phyloP scores from a whole-genome alignment of 2,329 filamentous ascomycete species.

The Coniella lustricola region DNA sequence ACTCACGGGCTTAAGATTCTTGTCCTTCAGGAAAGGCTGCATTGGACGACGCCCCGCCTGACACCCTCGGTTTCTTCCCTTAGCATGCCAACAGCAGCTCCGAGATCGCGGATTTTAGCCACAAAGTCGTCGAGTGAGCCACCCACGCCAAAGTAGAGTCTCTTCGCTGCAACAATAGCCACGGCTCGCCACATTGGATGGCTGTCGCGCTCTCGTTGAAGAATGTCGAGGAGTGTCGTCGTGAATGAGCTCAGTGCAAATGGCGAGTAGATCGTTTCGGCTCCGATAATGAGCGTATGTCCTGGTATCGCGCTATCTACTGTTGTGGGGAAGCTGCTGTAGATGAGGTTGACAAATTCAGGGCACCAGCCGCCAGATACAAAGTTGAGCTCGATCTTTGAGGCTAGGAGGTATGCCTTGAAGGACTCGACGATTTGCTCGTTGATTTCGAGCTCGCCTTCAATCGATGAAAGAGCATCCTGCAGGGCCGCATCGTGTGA shows the following conservation, averaged over 20 bases:
- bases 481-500: slow-evolving; percentile 31
- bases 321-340: slow-evolving; percentile 17
- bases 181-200: slow-evolving; percentile 39
- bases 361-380: slow-evolving; percentile 70
- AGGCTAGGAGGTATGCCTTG: slow-evolving; percentile 39
- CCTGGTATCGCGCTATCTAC: background rate
- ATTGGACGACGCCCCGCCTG: slow-evolving; percentile 52
- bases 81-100: slow-evolving; percentile 41
- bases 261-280: slow-evolving; percentile 79
- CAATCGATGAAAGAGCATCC: slow-evolving; percentile 37
- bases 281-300: slow-evolving; percentile 56
- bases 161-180: slow-evolving; percentile 68
- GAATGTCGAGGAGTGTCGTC: slow-evolving; percentile 54
- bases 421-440: slow-evolving; percentile 54
- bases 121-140: slow-evolving; percentile 74
- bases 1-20: background rate
- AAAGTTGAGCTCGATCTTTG: slow-evolving; percentile 53
- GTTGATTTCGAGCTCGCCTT: slow-evolving; percentile 59
- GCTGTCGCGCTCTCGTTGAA: slow-evolving; percentile 39
- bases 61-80: slow-evolving; percentile 56
- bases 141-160: slow-evolving; percentile 77
- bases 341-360: slow-evolving; percentile 55
- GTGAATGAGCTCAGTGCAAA: slow-evolving; percentile 63
- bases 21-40: slow-evolving; percentile 28
- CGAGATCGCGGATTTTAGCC: slow-evolving; percentile 40